A percentile compares a stretch with the other conserved stretches of the same genome.
These are phyloP conservation scores for Vitis hybrid DNA, from an alignment of 177 flowering plant genomes.

Conservation along the genomic window DNA sequence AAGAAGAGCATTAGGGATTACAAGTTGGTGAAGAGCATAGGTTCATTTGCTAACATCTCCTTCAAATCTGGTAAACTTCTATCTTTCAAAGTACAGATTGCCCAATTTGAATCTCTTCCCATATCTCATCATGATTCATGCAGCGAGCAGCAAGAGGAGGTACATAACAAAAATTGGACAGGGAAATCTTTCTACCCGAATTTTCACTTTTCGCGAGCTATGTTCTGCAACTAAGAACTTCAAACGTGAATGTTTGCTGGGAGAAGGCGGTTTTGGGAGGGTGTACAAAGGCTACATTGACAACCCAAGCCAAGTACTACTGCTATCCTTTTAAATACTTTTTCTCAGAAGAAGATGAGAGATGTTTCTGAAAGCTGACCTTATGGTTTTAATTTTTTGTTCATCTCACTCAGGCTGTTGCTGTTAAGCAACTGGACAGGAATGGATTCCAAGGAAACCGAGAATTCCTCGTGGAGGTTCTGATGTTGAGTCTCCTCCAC, in stretches of 20 bases:
- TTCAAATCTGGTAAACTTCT: constrained; percentile 46
- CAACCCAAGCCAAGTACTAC: constrained; percentile 41
- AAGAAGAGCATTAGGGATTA: constrained; percentile 47
- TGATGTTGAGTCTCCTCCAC: constrained; percentile 74
- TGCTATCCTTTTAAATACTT: neutral
- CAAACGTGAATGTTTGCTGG: constrained; percentile 47
- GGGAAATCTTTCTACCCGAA: constrained; percentile 49
- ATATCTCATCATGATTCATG: constrained; percentile 7
- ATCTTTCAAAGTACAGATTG: neutral
- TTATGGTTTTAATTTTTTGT: neutral
- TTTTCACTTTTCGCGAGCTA: constrained; percentile 64
- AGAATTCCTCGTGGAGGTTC: constrained; percentile 86
- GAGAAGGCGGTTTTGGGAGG: constrained; percentile 93
- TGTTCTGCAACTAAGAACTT: constrained; percentile 66
- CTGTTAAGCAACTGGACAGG: constrained; percentile 81
- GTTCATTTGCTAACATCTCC: constrained; percentile 59
- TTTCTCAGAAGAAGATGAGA: neutral
- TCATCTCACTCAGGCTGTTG: constrained; percentile 52
- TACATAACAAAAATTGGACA: constrained; percentile 57
- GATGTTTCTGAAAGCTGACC: too few relatives aligned
- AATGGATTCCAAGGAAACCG: constrained; percentile 83
- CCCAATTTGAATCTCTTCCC: neutral
- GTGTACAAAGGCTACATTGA: constrained; percentile 71
- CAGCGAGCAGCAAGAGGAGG: constrained; percentile 61
- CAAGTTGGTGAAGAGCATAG: constrained; percentile 26